Percentiles rank a stretch among this genome's conserved stretches.
Conservation (phyloP, 2,329 filamentous ascomycete species). For the Aplosporella prunicola region DNA sequence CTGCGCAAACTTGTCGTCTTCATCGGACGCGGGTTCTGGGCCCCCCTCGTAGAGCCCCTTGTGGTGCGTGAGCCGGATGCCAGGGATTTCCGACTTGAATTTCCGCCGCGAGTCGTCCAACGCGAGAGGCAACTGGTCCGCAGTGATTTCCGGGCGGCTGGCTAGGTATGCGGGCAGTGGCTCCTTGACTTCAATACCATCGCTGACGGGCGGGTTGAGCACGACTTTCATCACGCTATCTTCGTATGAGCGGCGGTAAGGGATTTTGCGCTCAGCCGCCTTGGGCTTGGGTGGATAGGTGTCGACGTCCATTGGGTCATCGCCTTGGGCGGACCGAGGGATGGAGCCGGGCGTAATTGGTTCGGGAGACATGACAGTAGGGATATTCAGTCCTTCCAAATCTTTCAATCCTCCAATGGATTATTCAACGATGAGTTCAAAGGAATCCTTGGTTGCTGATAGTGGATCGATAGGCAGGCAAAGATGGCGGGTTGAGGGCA, state of each 20-base stretch:
- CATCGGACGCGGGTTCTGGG: conserved; percentile 22
- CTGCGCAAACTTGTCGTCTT: conserved; percentile 26
- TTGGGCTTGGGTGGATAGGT: conserved; percentile 33
- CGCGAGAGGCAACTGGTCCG: conserved; percentile 32
- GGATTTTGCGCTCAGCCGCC: conserved; percentile 25
- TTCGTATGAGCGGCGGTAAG: conserved; percentile 37
- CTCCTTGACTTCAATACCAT: conserved; percentile 19
- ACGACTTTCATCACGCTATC: conserved; percentile 33
- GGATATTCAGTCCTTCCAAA: background rate
- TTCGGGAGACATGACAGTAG: conserved; percentile 14
- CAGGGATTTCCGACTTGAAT: conserved; percentile 34
- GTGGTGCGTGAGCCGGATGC: conserved; percentile 36
- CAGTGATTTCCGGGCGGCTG: conserved; percentile 21
- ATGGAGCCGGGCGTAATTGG: conserved; percentile 18
- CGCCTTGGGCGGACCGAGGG: conserved; percentile 23
- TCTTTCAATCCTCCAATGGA: no score
- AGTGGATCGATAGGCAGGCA: no score
- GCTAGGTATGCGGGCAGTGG: conserved; percentile 18
- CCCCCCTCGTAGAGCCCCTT: conserved; percentile 41
- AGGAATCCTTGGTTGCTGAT: no score
- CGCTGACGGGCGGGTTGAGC: conserved; percentile 22
- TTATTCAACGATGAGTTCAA: no score
- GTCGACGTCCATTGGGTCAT: conserved; percentile 17
- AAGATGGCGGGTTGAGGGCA: no score
- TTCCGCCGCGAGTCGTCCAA: conserved; percentile 34